Evolutionary conservation across 1,284 basidiomycete species (phyloP), one percentile per base, ranked within the genome.

Genomic region (Heterobasidion parviporum): DNA sequence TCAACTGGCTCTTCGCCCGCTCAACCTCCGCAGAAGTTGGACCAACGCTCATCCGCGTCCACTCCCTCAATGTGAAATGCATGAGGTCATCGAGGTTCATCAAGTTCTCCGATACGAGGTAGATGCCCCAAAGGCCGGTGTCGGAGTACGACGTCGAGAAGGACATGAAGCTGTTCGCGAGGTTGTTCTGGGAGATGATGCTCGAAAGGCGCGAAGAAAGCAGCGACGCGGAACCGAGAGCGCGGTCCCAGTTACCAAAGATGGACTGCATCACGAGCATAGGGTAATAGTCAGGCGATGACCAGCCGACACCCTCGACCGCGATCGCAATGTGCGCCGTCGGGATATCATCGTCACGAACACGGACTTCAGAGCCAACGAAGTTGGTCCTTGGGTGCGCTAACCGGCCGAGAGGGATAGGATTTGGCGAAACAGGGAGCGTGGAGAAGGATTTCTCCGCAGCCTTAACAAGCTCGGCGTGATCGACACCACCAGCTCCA

Each of bases 101-200:
- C 56, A 92, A 70, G 79, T 98, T 98, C 81, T 99, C 97, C 33
- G 92, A 87, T 57, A 94, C 91, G 57, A 98, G 76, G 82, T 99
- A 99, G 75, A 98, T 94, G 67, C 97, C 97, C 97, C 97, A 99
- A 50, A 99, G 87, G 67, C 96, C 97, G 16, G 95, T 99, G 75
- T 99, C 97, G 15, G 94, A 95, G 80, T 99, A 99, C n/a, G 92
- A 95, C 10, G 97, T 99, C 45, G 93, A 97, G 86, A 99, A 99
- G 61, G 92, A 94, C 93, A 98, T 97, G 87, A 92, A 99, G 63
- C 90, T 94, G 81, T 99, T 99, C 68, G 97, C 96, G 68, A 99
- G 90, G 79, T 94, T 94, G 84, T 98, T 90, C 60, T 81, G 80
- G 51, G 93, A 93, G 67, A 99, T 79, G 71, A 94, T 90, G 75